Base-by-base conservation (phyloP, 2,329 filamentous ascomycete genomes). In the Grosmannia penicillata region DNA sequence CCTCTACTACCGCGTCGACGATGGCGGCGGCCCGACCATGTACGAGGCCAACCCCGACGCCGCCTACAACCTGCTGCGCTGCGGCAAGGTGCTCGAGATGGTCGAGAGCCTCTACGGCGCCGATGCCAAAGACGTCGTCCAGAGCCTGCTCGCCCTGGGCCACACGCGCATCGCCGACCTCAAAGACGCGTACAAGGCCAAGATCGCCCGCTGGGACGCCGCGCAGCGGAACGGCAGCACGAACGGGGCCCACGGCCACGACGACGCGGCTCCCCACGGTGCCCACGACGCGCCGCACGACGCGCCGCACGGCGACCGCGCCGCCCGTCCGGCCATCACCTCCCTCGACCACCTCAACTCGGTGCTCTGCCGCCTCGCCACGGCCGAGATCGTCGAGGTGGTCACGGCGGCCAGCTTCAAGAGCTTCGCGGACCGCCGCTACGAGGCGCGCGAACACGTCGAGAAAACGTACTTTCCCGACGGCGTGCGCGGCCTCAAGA, bases 41-140 rank as follows among this genome's bases (percentile, higher is more conserved):
- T 98, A 96, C 60, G 83, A 94, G 55, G 82, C 85, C 42, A 86
- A 95, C 51, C 66, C 78, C 53, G 66, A 76, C 47, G 75, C 78
- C 44, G 82, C 85, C 46, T 96, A 96, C 59, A 78, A 78, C 48
- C 67, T 95, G 31, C 66, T 87, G 27, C 81, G 91, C 41, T 73
- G 75, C 4, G 86, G 85, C 31, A 91, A 85, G 58, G 81, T 94
- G 28, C 62, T 91, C 22, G 73, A 86, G 46, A 65, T 84, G 43
- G 70, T 91, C 31, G 76, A 85, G 47, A 70, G 69, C 25, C 73
- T 79, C 48, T 79, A 85, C 53, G 89, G 87, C 15, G 62, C 67
- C n/a, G 70, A 76, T 44, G 85, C 85, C 23, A 74, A 76, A 40
- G 74, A 78, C 44, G 66, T 95, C 28, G 70, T 91, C 42, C 75